These are phyloP conservation scores for Luzula sylvatica DNA, from an alignment of 176 grass and related monocot species.

Conservation along the genomic window DNA sequence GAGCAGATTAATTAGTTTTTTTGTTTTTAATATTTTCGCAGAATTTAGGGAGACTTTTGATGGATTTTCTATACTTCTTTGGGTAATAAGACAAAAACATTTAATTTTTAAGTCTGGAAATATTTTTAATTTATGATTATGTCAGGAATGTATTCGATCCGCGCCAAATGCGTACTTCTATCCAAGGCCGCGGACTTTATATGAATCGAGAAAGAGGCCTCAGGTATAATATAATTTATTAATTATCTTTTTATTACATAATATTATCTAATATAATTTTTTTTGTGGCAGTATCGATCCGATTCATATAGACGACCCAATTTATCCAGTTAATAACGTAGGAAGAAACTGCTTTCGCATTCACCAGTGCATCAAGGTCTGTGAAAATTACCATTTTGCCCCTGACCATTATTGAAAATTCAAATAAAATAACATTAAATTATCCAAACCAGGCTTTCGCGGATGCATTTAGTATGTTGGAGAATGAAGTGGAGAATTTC, in stretches of 20 bases:
- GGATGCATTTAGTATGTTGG: slow-evolving; percentile 76
- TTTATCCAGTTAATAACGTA: slow-evolving; percentile 82
- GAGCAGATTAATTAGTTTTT: background rate
- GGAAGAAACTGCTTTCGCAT: slow-evolving; percentile 98
- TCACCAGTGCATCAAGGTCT: slow-evolving; percentile 96
- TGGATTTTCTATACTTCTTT: slow-evolving; percentile 98
- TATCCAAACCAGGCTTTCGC: slow-evolving; percentile 63
- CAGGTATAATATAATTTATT: slow-evolving; percentile 40
- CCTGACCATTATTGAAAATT: background rate
- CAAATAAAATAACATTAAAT: slow-evolving; percentile 9
- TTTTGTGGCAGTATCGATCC: slow-evolving; percentile 78
- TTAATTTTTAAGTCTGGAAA: background rate
- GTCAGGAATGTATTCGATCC: slow-evolving; percentile 94
- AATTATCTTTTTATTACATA: background rate
- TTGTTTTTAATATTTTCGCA: slow-evolving; percentile 25
- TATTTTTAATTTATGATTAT: slow-evolving; percentile 11
- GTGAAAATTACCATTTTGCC: slow-evolving; percentile 10
- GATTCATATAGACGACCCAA: slow-evolving; percentile 95
- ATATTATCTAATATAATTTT: slow-evolving; percentile 18
- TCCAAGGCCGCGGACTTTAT: slow-evolving; percentile 96
- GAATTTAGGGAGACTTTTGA: slow-evolving; percentile 97
- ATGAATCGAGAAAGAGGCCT: slow-evolving; percentile 89
- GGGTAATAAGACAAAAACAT: slow-evolving; percentile 45
- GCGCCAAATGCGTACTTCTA: slow-evolving; percentile 93
- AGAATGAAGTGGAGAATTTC: slow-evolving; percentile 66